Percentiles rank a stretch among this genome's conserved stretches.
phyloP scores from a whole-genome alignment of 2,329 filamentous ascomycete species.

The Ceratocystis lukuohia region DNA sequence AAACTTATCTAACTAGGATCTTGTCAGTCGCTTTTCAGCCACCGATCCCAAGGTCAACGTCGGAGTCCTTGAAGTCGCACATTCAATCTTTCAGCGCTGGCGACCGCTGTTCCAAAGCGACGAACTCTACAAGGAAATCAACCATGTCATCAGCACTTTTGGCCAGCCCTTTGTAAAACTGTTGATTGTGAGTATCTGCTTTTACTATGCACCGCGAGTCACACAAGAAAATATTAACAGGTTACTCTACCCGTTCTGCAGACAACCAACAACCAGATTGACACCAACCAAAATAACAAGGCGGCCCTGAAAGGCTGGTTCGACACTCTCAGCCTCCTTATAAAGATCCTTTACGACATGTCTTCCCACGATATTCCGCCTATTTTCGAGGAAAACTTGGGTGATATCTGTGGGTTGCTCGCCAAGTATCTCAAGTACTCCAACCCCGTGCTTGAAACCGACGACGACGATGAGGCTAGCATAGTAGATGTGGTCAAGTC shows the following conservation, averaged over 20 bases:
- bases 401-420: conserved; percentile 60
- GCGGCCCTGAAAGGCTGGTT: conserved; percentile 64
- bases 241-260: conserved; percentile 24
- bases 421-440: conserved; percentile 90
- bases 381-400: conserved; percentile 80
- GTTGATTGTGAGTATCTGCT: conserved; percentile 45
- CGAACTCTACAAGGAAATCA: conserved; percentile 86
- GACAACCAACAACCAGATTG: conserved; percentile 58
- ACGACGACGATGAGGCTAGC: conserved; percentile 81
- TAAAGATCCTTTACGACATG: conserved; percentile 90
- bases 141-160: conserved; percentile 82
- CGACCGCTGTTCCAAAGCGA: conserved; percentile 86
- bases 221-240: background rate
- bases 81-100: conserved; percentile 96
- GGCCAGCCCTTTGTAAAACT: conserved; percentile 70
- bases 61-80: conserved; percentile 89
- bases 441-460: conserved; percentile 67
- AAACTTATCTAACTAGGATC: conserved; percentile 42
- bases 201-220: background rate
- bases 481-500: conserved; percentile 77
- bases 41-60: conserved; percentile 77
- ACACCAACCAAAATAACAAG: conserved; percentile 63
- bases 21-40: conserved; percentile 73
- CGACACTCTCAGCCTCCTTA: conserved; percentile 70
- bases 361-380: conserved; percentile 95